Base-by-base conservation (phyloP, 768 basidiomycete genomes). In the Amanita polypyramis region DNA sequence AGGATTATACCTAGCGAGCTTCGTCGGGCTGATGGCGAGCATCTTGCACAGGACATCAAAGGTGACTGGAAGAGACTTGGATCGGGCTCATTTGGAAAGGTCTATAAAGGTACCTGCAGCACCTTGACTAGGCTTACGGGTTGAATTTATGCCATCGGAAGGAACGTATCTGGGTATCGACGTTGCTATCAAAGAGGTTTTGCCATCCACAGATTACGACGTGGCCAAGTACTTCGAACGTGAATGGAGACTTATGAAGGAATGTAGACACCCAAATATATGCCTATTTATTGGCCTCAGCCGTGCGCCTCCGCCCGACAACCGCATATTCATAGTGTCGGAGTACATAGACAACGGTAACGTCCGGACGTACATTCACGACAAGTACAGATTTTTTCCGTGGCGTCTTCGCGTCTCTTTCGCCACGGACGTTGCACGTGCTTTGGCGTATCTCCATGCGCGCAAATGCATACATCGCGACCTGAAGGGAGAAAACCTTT, bases 221-320 rank as follows among this genome's bases (percentile, higher is more conserved):
- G 92, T 96, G 30, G 76, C 83, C 56, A 99, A 99, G 66, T 98
- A 99, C 69, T 95, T 98, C 62, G 90, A 95, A 59, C 78, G 95
- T n/a, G 95, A 99, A 73, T 96, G 93, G 90, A 76, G 89, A 25
- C 77, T 98, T 25, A 96, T 97, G 92, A 91, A 92, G 74, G 88
- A 92, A 69, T 85, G 86, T 35, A 74, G 92, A 46, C 93, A 92
- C 65, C 88, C 90, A 7, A 92, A 94, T 59, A 88, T 96, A 53
- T 92, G 93, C 33, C 79, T 92, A 44, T 95, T 92, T 68, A 79
- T 98, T 40, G 95, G 95, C 20, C 78, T 94, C 52, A 89, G 82
- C 29, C 79, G 81, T 27, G 86, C 85, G 2, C 87, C 87, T 5
- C 67, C 75, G 0, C 78, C 82, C 9, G 85, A 89, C 55, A 76